Percentiles rank a stretch among this genome's conserved stretches.
These are phyloP conservation scores for Pichia sp. DNA, from an alignment of 1,139 yeast genomes.

Conservation along the genomic window DNA sequence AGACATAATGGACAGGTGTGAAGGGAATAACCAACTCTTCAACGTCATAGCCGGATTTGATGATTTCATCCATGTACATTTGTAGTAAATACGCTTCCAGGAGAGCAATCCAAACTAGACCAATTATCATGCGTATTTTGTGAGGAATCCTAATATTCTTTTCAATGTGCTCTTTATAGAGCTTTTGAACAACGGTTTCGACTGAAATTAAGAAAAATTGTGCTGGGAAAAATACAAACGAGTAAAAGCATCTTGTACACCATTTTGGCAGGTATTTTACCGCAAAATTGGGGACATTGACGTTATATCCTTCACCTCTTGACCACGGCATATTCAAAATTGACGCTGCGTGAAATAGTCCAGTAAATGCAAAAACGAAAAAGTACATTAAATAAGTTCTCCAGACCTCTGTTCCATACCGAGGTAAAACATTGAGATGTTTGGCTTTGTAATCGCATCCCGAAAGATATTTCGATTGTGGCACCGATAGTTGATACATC, in stretches of 20 bases:
- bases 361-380: conserved; percentile 13
- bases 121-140: conserved; percentile 3
- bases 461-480: conserved; percentile 7
- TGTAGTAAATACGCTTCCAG: conserved; percentile 9
- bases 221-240: conserved; percentile 14
- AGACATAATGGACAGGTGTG: conserved; percentile 2
- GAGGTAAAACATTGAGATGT: neutral
- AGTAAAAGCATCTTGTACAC: conserved; percentile 11
- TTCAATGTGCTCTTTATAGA: neutral
- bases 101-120: conserved; percentile 11
- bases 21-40: conserved; percentile 2
- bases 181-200: conserved; percentile 3
- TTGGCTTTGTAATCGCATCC: conserved; percentile 4
- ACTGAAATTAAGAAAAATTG: conserved; percentile 10
- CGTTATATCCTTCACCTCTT: conserved; percentile 6
- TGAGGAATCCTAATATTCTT: conserved; percentile 2
- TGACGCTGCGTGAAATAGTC: conserved; percentile 12
- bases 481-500: conserved; percentile 13
- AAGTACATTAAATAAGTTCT: conserved; percentile 5
- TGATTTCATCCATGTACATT: conserved; percentile 13
- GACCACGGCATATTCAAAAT: conserved; percentile 12
- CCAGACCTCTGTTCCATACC: conserved; percentile 4
- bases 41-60: conserved; percentile 12
- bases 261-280: neutral
- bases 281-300: conserved; percentile 8